Conservation (phyloP, 768 basidiomycete genomes). For the Rhizopogon rudus region DNA sequence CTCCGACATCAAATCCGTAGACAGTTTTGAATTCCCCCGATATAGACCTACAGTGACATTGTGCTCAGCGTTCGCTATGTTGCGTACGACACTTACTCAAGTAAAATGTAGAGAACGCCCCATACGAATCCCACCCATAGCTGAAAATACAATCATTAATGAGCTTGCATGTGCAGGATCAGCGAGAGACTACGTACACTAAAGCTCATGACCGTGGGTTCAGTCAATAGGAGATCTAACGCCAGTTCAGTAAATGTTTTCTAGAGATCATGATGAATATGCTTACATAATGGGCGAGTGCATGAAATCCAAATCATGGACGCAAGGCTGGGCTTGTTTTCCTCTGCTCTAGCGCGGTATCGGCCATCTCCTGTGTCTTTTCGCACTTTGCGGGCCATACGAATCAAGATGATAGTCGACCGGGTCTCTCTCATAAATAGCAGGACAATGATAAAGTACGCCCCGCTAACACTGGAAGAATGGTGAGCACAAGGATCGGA, state of each 20-base stretch:
- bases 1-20: slow-evolving; percentile 54
- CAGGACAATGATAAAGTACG: slow-evolving; percentile 45
- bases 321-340: slow-evolving; percentile 50
- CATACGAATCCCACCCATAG: slow-evolving; percentile 28
- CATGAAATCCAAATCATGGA: slow-evolving; percentile 59
- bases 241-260: neutral
- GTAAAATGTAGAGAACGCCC: slow-evolving; percentile 68
- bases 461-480: slow-evolving; percentile 42
- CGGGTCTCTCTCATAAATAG: slow-evolving; percentile 72
- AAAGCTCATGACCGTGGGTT: slow-evolving; percentile 71
- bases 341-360: slow-evolving; percentile 60
- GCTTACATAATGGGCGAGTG: slow-evolving; percentile 36
- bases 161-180: slow-evolving; percentile 33
- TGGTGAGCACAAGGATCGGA: neutral
- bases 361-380: slow-evolving; percentile 59
- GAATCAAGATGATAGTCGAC: slow-evolving; percentile 62
- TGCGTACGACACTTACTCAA: slow-evolving; percentile 37
- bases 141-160: slow-evolving; percentile 29
- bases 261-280: neutral
- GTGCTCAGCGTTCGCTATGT: neutral
- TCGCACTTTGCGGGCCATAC: slow-evolving; percentile 56
- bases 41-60: slow-evolving; percentile 38
- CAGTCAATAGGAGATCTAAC: slow-evolving; percentile 29
- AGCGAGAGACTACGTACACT: slow-evolving; percentile 39
- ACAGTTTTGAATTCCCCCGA: slow-evolving; percentile 49